Evolutionary conservation across 306 rosid genomes (phyloP).

Genomic region (Cicer judaicum): DNA sequence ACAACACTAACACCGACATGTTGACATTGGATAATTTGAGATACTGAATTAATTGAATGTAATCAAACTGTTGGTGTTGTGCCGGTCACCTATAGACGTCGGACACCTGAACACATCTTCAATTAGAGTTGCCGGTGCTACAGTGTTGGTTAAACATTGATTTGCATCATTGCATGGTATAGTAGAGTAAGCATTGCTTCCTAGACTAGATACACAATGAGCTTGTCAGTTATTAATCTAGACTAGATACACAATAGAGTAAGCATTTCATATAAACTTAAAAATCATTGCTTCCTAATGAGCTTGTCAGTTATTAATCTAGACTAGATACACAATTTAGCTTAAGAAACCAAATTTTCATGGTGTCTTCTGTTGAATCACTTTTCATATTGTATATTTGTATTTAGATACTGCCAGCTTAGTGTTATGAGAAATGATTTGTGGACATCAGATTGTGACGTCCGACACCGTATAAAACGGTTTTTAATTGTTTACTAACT

Average conservation of each 20-base stretch:
- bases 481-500: too few relatives aligned
- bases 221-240: slow-evolving; percentile 1
- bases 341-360: background rate
- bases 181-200: background rate
- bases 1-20: too few relatives aligned
- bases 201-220: background rate
- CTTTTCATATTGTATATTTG: slow-evolving; percentile 4
- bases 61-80: too few relatives aligned
- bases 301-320: slow-evolving; percentile 1
- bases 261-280: background rate
- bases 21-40: too few relatives aligned
- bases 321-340: background rate
- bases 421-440: too few relatives aligned
- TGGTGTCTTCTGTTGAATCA: background rate
- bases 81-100: too few relatives aligned
- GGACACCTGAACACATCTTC: too few relatives aligned
- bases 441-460: too few relatives aligned
- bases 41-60: too few relatives aligned
- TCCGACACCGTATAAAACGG: too few relatives aligned
- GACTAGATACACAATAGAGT: too few relatives aligned
- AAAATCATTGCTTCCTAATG: background rate
- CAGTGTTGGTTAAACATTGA: background rate
- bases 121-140: too few relatives aligned
- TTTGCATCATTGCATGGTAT: background rate
- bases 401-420: background rate